Evolutionary conservation across 2,329 filamentous ascomycete genomes (phyloP).

Genomic region (Fusarium sacchari): DNA sequence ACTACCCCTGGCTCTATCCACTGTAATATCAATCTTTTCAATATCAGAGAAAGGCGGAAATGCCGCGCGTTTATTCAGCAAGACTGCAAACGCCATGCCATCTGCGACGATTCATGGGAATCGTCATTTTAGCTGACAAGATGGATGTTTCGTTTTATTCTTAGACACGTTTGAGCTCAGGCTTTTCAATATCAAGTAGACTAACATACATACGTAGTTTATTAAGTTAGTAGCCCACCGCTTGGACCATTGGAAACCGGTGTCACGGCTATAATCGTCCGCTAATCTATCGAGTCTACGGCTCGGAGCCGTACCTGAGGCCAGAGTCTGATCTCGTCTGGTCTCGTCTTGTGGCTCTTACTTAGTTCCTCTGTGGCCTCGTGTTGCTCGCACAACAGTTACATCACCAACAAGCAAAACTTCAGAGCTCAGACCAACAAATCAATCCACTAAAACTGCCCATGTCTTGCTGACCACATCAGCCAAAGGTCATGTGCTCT

Average conservation of each 20-base stretch:
- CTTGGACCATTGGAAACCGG: conserved; percentile 7
- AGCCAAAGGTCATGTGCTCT: conserved; percentile 27
- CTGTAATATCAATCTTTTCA: neutral
- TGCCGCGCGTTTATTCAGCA: neutral
- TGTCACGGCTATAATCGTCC: conserved; percentile 10
- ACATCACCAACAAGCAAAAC: conserved; percentile 5
- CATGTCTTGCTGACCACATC: conserved; percentile 32
- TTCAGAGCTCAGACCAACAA: conserved; percentile 13
- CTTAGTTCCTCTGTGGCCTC: neutral
- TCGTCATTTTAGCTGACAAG: neutral
- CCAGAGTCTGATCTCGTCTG: neutral
- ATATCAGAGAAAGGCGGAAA: neutral
- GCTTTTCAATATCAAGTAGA: neutral
- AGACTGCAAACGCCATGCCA: neutral
- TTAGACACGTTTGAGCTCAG: neutral
- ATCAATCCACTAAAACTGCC: neutral
- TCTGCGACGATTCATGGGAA: neutral
- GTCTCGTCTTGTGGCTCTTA: neutral
- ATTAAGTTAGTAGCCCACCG: neutral
- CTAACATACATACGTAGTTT: neutral
- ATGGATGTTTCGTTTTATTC: neutral
- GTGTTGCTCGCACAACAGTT: neutral
- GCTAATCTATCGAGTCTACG: conserved; percentile 8
- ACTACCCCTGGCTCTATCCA: neutral
- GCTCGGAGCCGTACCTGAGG: conserved; percentile 22